A percentile compares a stretch with the other conserved stretches of the same genome.
These are phyloP conservation scores for Sanguinoderma infundibulare DNA, from an alignment of 1,284 basidiomycete genomes.

Conservation along the genomic window DNA sequence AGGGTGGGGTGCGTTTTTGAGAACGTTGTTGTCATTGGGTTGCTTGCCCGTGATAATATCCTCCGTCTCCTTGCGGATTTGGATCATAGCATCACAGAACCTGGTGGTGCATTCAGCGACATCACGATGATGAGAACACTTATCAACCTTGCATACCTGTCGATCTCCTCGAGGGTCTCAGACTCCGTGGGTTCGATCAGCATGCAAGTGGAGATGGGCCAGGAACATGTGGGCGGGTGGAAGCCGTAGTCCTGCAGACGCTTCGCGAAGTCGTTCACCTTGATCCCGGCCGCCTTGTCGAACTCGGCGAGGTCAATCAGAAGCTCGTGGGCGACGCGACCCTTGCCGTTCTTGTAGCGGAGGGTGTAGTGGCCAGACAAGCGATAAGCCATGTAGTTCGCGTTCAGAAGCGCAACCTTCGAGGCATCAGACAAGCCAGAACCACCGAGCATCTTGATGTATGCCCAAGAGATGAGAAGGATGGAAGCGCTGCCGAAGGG, in stretches of 20 bases:
- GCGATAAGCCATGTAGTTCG: constrained; percentile 96
- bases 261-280: constrained; percentile 96
- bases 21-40: constrained; percentile 86
- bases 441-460: constrained; percentile 97
- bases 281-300: constrained; percentile 85
- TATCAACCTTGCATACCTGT: constrained; percentile 55
- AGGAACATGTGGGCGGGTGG: constrained; percentile 91
- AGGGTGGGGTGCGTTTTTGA: constrained; percentile 95
- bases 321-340: constrained; percentile 93
- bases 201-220: constrained; percentile 95
- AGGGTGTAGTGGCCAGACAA: constrained; percentile 87
- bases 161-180: constrained; percentile 89
- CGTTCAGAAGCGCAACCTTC: constrained; percentile 88
- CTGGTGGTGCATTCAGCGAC: constrained; percentile 38
- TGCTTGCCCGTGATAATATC: constrained; percentile 88
- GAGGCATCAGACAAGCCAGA: constrained; percentile 86
- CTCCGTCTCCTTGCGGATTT: constrained; percentile 90
- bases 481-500: constrained; percentile 96
- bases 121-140: background rate
- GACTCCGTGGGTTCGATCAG: constrained; percentile 96
- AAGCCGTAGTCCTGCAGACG: constrained; percentile 92
- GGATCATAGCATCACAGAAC: constrained; percentile 97
- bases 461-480: constrained; percentile 97
- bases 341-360: constrained; percentile 90
- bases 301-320: constrained; percentile 96